A percentile compares a stretch with the other conserved stretches of the same genome.
Conservation (phyloP, 2,329 filamentous ascomycete genomes). For the Fusarium austroafricanum region DNA sequence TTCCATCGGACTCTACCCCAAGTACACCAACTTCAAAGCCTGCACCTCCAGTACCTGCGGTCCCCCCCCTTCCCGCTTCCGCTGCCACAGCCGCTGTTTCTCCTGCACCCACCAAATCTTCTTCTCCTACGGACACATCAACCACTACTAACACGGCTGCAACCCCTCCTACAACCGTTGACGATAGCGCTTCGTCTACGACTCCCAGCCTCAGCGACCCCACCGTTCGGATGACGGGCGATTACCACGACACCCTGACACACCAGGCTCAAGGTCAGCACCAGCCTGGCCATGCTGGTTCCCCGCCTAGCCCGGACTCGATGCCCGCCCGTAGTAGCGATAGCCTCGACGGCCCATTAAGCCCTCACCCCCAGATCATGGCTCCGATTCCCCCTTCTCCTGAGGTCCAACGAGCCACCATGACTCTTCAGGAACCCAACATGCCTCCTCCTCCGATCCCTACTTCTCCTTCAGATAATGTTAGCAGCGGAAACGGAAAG, state of each 20-base stretch:
- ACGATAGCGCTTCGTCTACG: conserved; percentile 42
- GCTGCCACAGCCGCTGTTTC: conserved; percentile 21
- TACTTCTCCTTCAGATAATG: conserved; percentile 32
- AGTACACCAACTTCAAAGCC: conserved; percentile 33
- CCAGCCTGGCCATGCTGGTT: conserved; percentile 17
- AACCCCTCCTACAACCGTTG: conserved; percentile 39
- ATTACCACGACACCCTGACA: conserved; percentile 34
- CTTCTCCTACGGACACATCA: conserved; percentile 42
- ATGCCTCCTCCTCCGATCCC: conserved; percentile 26
- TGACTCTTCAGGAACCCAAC: conserved; percentile 41
- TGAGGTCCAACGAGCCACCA: conserved; percentile 39
- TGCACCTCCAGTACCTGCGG: conserved; percentile 30
- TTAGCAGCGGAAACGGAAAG: conserved; percentile 40
- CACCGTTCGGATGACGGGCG: conserved; percentile 35
- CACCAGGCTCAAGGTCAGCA: conserved; percentile 21
- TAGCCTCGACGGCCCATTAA: conserved; percentile 37
- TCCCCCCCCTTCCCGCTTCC: conserved; percentile 34
- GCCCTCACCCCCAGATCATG: conserved; percentile 46
- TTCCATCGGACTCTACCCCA: conserved; percentile 47
- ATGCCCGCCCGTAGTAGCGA: conserved; percentile 23
- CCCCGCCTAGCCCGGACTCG: conserved; percentile 29
- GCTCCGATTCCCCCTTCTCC: conserved; percentile 48
- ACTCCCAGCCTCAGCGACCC: conserved; percentile 42
- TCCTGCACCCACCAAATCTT: conserved; percentile 42
- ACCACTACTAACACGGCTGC: conserved; percentile 38